Percentiles rank a stretch among this genome's conserved stretches.
phyloP scores from a whole-genome alignment of 352 stramenopile genomes.

The Globisporangium abappressorium region DNA sequence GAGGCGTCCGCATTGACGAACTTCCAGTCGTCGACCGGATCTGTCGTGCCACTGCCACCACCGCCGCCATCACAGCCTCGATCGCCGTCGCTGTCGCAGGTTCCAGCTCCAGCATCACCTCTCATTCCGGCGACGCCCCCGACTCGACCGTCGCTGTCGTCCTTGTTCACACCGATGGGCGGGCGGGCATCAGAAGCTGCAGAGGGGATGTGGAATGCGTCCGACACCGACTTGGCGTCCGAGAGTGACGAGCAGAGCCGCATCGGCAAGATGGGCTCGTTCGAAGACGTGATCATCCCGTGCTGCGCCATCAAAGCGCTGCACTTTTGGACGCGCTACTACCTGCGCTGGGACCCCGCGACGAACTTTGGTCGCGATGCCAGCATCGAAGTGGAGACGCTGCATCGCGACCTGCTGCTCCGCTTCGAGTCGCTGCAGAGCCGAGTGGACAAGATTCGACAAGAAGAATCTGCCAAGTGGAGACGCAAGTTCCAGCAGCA shows the following conservation, averaged over 20 bases:
- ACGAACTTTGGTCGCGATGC: slow-evolving; percentile 56
- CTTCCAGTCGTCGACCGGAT: slow-evolving; percentile 18
- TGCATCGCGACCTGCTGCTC: slow-evolving; percentile 48
- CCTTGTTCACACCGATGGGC: slow-evolving; percentile 29
- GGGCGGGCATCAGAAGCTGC: slow-evolving; percentile 27
- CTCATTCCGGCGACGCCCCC: slow-evolving; percentile 13
- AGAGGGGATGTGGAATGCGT: slow-evolving; percentile 28
- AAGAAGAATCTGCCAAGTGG: slow-evolving; percentile 32
- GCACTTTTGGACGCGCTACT: slow-evolving; percentile 78
- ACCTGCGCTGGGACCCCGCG: slow-evolving; percentile 71
- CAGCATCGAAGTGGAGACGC: slow-evolving; percentile 52
- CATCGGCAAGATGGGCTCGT: slow-evolving; percentile 26
- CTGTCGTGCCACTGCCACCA: not conserved
- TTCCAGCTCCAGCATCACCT: not conserved
- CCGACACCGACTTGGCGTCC: slow-evolving; percentile 28
- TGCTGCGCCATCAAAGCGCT: slow-evolving; percentile 66
- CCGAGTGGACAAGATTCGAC: slow-evolving; percentile 21
- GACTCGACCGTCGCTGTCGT: slow-evolving; percentile 30
- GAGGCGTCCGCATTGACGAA: slow-evolving; percentile 27
- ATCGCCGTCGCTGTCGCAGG: slow-evolving; percentile 12
- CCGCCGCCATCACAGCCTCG: slow-evolving; percentile 14
- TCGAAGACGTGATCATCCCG: slow-evolving; percentile 67
- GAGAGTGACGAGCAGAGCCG: slow-evolving; percentile 41
- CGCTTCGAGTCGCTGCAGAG: slow-evolving; percentile 31
- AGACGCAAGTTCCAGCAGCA: slow-evolving; percentile 25